Conservation (phyloP, 768 basidiomycete genomes). For the Dacryopinax primogenitus region DNA sequence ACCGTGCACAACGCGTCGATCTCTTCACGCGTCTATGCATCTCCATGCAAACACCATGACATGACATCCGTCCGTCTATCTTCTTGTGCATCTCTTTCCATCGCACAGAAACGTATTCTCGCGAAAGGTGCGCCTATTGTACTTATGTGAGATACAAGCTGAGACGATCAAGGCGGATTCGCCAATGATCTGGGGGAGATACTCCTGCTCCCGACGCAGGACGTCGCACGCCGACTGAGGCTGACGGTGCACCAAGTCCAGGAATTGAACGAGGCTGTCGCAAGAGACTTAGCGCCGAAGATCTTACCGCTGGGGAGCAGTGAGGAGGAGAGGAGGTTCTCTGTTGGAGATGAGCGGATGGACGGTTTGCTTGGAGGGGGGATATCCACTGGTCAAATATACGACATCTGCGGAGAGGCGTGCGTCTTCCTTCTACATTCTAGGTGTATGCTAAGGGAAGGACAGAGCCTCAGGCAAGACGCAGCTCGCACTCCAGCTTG, state of each 20-base stretch:
- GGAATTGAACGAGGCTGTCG: slow-evolving; percentile 39
- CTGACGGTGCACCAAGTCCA: slow-evolving; percentile 39
- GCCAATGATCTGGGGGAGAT: not conserved
- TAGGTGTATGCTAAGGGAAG: slow-evolving; percentile 10
- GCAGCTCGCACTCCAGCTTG: slow-evolving; percentile 75
- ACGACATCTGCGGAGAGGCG: slow-evolving; percentile 87
- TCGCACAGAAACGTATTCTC: not conserved
- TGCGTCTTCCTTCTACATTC: slow-evolving; percentile 26
- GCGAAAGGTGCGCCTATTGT: not conserved
- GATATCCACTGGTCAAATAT: slow-evolving; percentile 62
- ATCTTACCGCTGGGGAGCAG: slow-evolving; percentile 34
- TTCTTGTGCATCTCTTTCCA: not conserved
- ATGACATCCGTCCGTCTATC: not conserved
- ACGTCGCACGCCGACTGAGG: slow-evolving; percentile 45
- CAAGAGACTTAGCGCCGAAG: slow-evolving; percentile 31
- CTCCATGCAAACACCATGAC: not conserved
- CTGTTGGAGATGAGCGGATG: slow-evolving; percentile 59
- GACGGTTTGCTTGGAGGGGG: slow-evolving; percentile 69
- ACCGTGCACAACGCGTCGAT: not conserved
- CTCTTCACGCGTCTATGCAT: not conserved
- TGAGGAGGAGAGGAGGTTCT: slow-evolving; percentile 38
- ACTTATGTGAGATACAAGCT: not conserved
- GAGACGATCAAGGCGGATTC: not conserved
- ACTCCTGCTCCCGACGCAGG: slow-evolving; percentile 25
- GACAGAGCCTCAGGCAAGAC: slow-evolving; percentile 87